Evolutionary conservation across 2,329 filamentous ascomycete species (phyloP), one percentile per base, ranked within the genome.

Genomic region (Aspergillus persii): DNA sequence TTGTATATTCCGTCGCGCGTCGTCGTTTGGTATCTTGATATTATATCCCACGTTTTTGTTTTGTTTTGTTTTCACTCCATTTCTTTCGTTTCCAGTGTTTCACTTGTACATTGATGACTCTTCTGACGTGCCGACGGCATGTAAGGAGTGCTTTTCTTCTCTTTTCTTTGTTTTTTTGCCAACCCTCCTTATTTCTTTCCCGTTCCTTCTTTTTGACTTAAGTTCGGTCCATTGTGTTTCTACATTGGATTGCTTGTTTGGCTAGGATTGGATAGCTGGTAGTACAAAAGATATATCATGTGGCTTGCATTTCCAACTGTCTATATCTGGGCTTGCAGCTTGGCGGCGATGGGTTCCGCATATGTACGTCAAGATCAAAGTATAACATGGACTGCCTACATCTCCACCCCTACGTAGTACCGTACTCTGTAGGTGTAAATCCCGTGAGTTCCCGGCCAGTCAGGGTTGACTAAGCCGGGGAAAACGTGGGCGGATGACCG

Each of bases 141-240:
- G 2, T 12, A 5, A 3, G 15, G n/a, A 41, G 36, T 41, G 36
- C 6, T 31, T 4, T 36, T 36, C 15, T 50, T 39, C 29, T 33
- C 18, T 55, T 36, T 39, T 11, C 15, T 26, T 8, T n/a, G 4
- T 15, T 6, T 5, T n/a, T 26, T 29, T 44, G 31, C 54, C 58
- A 23, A 23, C 18, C 18, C 18, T 23, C 18, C 18, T 23, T 23
- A 2, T 23, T 23, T 23, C 18, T 23, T 23, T 23, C 18, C 18
- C 18, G 18, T 50, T 56, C 36, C 36, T 61, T 51, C 58, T 39
- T 50, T 46, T 31, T 54, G 50, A 33, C 44, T 41, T 23, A 18
- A 50, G 8, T 23, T 56, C 27, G 53, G 54, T 51, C 54, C 27
- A 53, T 50, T 29, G 23, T 50, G 7, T 27, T 26, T 15, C 8